Base-by-base conservation (phyloP, 768 basidiomycete genomes). In the Pleurotus tuber-regium region DNA sequence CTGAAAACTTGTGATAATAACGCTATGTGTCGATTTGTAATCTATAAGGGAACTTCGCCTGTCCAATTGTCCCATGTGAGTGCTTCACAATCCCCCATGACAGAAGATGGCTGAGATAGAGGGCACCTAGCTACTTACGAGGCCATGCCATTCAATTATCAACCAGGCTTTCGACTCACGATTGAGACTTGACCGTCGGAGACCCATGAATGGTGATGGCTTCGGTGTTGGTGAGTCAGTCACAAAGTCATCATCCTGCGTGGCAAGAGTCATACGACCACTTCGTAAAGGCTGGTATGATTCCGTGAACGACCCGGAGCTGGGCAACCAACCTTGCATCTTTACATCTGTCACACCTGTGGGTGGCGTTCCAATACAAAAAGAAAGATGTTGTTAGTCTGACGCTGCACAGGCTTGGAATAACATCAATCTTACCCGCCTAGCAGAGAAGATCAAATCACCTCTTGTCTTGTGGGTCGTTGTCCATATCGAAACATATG, bases 381-480 rank as follows among this genome's bases (percentile, higher is more conserved):
- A 25, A 7, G 36, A 9, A 29, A 33, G 4, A 9, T n/a, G n/a
- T 31, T 23, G 30, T 35, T 48, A 31, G 23, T 12, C 2, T 14
- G 3, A 16, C 6, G 40, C 4, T 18, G 16, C 18, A 33, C 29
- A 97, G 89, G 97, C 94, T 5, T 98, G 97, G 96, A 95, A 94
- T 62, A 97, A 98, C 62, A 81, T 86, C 21, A 98, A 99, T 64
- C 78, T 99, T 38, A 82, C 80, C n/a, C 82, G 97, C 12, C 70
- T 99, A 25, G 96, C 97, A 1, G 95, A 98, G 70, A 98, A 98
- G 73, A 95, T 96, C 69, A 91, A 94, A 66, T 94, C 91, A 1
- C 92, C 93, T 1, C 76, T 99, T 31, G 92, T 98, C 49, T 99
- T 98, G 90, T 90, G 64, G 63, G 85, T 73, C 51, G 39, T 18